Evolutionary conservation across 306 rosid genomes (phyloP), one percentile per base, ranked within the genome.

Genomic region (Pueraria montana): DNA sequence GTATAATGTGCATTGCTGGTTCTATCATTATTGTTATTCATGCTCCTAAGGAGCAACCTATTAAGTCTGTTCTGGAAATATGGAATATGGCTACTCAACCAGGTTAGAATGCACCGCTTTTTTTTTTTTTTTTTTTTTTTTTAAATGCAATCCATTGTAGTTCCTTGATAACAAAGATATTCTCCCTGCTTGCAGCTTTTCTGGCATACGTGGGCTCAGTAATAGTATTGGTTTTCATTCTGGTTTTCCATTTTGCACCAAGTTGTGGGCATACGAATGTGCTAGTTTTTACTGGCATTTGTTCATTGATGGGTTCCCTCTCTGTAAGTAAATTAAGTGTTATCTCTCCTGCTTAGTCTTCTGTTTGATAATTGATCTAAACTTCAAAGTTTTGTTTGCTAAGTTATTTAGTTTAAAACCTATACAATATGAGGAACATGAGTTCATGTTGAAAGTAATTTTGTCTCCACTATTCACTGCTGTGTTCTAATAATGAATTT

Each of bases 301-400:
- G 98, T 82, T 94, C 98, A 1, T 87, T 94, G 88, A 91, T 94
- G 94, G 98, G 98, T 61, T 94, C 98, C 49, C 96, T 94, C 82
- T 87, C 98, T 62, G 98, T 94, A 86, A 69, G 88, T 83, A 36
- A 71, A 64, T 46, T 45, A 59, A 68, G 8, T 30, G 14, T 66
- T 36, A 38, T 66, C 50, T 42, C 50, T 75, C n/a, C 13, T 75
- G 40, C 36, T 71, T 38, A 69, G 6, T 80, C 48, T 52, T 78
- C 62, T 87, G 76, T 52, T 59, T 71, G 40, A 38, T 65, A 12
- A 56, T 55, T 56, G 53, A 27, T 59, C 45, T 74, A 43, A 59
- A 72, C 48, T 73, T 81, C 52, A 38, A 32, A 66, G 23, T 38
- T 45, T 80, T 55, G 34, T 24, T 74, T n/a, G 8, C 48, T 75